Base-by-base conservation (phyloP, 2,329 filamentous ascomycete genomes). In the Fusarium sp. region DNA sequence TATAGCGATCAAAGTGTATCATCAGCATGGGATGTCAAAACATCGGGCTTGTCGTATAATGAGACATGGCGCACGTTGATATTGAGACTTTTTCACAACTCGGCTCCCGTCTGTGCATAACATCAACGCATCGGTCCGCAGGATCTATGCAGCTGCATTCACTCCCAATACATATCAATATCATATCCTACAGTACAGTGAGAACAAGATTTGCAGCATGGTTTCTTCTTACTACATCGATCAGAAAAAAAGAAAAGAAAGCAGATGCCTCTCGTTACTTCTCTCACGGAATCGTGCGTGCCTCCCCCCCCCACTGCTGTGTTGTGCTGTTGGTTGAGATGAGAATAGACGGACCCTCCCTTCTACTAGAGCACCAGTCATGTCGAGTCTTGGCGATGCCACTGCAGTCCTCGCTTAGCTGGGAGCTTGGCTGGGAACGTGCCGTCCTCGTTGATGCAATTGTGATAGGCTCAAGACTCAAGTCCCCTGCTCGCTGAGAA, bases 301-400 rank as follows among this genome's bases (percentile, higher is more conserved):
- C 19, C 49, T 41, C 49, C 25, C 48, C 25, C 48, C 48, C 31
- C 39, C 39, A 25, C 43, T 61, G 7, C 48, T 53, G 45, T 37
- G 34, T 11, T 37, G 34, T 37, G 34, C 18, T 37, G 34, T 37
- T 37, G 34, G 34, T 37, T n/a, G 10, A 37, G 34, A 37, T 37
- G 34, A 37, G 34, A 37, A 37, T 37, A 37, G 34, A 37, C 18
- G 18, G 34, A 37, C 34, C 34, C 34, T 37, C 34, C 34, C 34
- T 12, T 37, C 18, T 37, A 37, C 57, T 54, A 59, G 41, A 67
- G 37, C 49, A 51, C 67, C 67, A 70, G 49, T 70, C 53, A 70
- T 28, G 31, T 19, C 31, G 18, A 41, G 25, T 39, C 62, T 70
- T 70, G 67, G 67, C 67, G 46, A 62, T 67, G 58, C 62, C 67